Conservation (phyloP, 1,284 basidiomycete species). For the Tetrapyrgos nigripes region DNA sequence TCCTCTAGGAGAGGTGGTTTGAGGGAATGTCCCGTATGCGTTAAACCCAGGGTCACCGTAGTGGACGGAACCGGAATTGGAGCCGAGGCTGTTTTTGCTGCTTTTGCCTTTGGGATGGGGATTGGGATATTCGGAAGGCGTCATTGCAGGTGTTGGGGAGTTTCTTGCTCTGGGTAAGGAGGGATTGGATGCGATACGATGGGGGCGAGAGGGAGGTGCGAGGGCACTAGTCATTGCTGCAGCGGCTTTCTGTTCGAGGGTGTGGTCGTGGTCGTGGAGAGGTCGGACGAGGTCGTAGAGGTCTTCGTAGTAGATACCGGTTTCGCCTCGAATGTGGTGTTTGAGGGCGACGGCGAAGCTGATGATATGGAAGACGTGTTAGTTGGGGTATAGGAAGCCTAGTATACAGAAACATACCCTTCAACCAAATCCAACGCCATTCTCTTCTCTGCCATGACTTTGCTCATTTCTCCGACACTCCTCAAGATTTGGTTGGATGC, state of each 20-base stretch:
- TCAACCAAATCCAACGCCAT: constrained; percentile 63
- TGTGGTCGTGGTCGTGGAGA: constrained; percentile 46
- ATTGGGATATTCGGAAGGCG: constrained; percentile 8
- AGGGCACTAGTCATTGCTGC: not conserved
- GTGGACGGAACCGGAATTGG: too few species aligned
- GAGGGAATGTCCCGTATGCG: constrained; percentile 53
- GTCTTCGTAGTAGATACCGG: constrained; percentile 66
- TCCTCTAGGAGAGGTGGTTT: constrained; percentile 14
- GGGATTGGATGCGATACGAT: constrained; percentile 12
- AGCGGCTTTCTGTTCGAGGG: constrained; percentile 24
- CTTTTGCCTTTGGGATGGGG: too few species aligned
- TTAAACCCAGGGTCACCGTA: constrained; percentile 49
- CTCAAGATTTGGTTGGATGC: constrained; percentile 33
- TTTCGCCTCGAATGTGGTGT: constrained; percentile 67
- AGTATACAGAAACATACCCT: constrained; percentile 45
- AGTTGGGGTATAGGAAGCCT: not conserved
- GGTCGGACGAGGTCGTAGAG: constrained; percentile 56
- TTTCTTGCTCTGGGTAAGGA: constrained; percentile 3
- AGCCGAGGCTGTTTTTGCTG: too few species aligned
- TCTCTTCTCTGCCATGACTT: constrained; percentile 66
- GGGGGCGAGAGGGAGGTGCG: not conserved
- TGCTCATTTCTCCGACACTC: constrained; percentile 46
- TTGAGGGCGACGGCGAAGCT: constrained; percentile 66
- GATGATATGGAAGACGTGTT: not conserved
- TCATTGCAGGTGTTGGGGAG: constrained; percentile 10